Percentiles rank a stretch among this genome's conserved stretches.
Conservation (phyloP, 805 yeast species). For the Yarrowia sp. region DNA sequence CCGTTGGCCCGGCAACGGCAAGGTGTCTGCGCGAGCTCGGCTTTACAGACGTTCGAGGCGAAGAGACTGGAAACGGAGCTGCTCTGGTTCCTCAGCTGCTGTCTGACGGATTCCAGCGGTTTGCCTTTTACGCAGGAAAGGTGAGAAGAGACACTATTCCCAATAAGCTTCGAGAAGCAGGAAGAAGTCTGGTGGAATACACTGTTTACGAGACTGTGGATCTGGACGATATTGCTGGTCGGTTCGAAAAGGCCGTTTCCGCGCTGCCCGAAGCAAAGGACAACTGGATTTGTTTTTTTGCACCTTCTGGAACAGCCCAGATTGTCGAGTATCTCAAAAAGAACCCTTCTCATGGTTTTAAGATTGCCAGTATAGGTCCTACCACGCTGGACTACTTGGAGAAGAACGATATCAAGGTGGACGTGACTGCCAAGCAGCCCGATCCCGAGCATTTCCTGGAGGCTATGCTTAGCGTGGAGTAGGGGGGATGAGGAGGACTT, state of each 20-base stretch:
- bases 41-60: constrained; percentile 68
- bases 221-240: constrained; percentile 45
- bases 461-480: constrained; percentile 35
- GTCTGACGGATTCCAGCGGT: constrained; percentile 28
- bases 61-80: constrained; percentile 78
- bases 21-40: constrained; percentile 57
- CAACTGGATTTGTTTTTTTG: constrained; percentile 78
- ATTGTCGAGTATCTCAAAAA: constrained; percentile 50
- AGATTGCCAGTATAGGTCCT: constrained; percentile 86
- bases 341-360: constrained; percentile 33
- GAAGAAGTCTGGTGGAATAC: constrained; percentile 51
- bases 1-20: constrained; percentile 90
- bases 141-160: constrained; percentile 81
- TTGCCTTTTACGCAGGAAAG: constrained; percentile 79
- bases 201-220: constrained; percentile 67
- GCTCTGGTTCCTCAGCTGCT: constrained; percentile 47
- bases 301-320: constrained; percentile 79
- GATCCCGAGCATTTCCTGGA: constrained; percentile 56
- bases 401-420: constrained; percentile 52
- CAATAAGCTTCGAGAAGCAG: constrained; percentile 45
- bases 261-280: constrained; percentile 26
- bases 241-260: constrained; percentile 30
- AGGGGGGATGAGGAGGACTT: not conserved
- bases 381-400: constrained; percentile 67
- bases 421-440: constrained; percentile 68